Evolutionary conservation across 371 early-diverging fungal genomes (phyloP).

Genomic region (Apophysomyces elegans): DNA sequence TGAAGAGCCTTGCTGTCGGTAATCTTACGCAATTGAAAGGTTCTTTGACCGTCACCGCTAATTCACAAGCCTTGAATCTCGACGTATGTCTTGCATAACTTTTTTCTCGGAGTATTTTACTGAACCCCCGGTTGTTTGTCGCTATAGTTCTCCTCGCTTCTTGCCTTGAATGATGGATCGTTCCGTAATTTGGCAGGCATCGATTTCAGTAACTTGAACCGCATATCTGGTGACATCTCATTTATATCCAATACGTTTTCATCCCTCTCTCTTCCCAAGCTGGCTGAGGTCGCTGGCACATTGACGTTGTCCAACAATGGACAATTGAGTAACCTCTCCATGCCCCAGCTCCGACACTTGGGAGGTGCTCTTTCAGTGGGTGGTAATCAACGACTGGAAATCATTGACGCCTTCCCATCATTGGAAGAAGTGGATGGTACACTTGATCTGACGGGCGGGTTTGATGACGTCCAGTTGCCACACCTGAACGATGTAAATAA

Average conservation of each 20-base stretch:
- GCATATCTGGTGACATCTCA: slow-evolving; percentile 47
- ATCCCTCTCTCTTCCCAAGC: slow-evolving; percentile 31
- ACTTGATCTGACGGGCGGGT: slow-evolving; percentile 51
- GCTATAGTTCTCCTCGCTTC: slow-evolving; percentile 34
- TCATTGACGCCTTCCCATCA: slow-evolving; percentile 42
- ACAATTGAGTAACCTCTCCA: slow-evolving; percentile 40
- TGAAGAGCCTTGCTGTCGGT: slow-evolving; percentile 44
- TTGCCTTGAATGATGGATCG: slow-evolving; percentile 37
- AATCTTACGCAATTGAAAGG: slow-evolving; percentile 35
- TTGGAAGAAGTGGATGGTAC: slow-evolving; percentile 56
- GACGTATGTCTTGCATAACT: slow-evolving; percentile 28
- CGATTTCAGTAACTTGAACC: slow-evolving; percentile 32
- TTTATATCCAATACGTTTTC: slow-evolving; percentile 53
- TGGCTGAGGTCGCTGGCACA: slow-evolving; percentile 47
- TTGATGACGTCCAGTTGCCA: slow-evolving; percentile 48
- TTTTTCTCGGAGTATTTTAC: slow-evolving; percentile 25
- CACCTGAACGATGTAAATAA: slow-evolving; percentile 37
- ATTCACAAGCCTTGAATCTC: slow-evolving; percentile 35
- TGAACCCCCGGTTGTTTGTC: slow-evolving; percentile 10
- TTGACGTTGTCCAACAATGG: slow-evolving; percentile 52
- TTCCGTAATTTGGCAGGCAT: slow-evolving; percentile 47
- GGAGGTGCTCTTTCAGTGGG: slow-evolving; percentile 58
- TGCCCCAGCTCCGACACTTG: slow-evolving; percentile 44
- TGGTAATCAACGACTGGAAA: slow-evolving; percentile 43
- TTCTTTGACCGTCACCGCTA: slow-evolving; percentile 46